Evolutionary conservation across 495 filamentous ascomycete genomes (phyloP), one percentile per base, ranked within the genome.

Genomic region (Aspergillus bertholletiae): DNA sequence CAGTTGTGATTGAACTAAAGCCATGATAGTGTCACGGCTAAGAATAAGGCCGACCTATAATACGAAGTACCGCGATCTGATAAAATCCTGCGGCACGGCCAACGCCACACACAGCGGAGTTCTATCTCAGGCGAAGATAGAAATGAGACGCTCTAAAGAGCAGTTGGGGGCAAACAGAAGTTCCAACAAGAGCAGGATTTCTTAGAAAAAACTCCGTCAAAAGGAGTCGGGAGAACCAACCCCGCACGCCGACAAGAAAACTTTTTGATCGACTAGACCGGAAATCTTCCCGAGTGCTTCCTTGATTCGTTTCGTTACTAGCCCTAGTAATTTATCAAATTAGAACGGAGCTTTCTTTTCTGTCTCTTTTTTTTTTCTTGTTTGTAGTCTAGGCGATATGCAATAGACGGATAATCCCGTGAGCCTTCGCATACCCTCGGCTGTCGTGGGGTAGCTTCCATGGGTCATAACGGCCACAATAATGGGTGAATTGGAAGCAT

Each of bases 21-120:
- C 51, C 60, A 63, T 63, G 40, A 28, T 51, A 30, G 46, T 21
- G 45, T 43, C 9, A 2, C 22, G 59, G 65, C 64, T 58, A 69
- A 67, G 61, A 59, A 61, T 40, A 40, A 40, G 17, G 37, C 37
- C 18, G 17, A 20, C 37, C 37, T 40, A 40, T 40, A 40, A 40
- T n/a, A n/a, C n/a, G n/a, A n/a, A n/a, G n/a, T 40, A 40, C n/a
- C 17, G 15, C 17, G 37, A 40, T 17, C 8, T 20, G 37, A 40
- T 40, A 13, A 7, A n/a, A 18, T 2, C 1, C 37, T 40, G 37
- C 37, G 18, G 37, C 37, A n/a, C 12, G n/a, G 4, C 34, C 34
- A 17, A 40, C 37, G 5, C 37, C 37, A 40, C 37, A 40, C 2
- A 40, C n/a, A n/a, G n/a, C n/a, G 37, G 15, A 40, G 37, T 20